Base-by-base conservation (phyloP, 2,329 filamentous ascomycete species). In the Lecanicillium sp. region DNA sequence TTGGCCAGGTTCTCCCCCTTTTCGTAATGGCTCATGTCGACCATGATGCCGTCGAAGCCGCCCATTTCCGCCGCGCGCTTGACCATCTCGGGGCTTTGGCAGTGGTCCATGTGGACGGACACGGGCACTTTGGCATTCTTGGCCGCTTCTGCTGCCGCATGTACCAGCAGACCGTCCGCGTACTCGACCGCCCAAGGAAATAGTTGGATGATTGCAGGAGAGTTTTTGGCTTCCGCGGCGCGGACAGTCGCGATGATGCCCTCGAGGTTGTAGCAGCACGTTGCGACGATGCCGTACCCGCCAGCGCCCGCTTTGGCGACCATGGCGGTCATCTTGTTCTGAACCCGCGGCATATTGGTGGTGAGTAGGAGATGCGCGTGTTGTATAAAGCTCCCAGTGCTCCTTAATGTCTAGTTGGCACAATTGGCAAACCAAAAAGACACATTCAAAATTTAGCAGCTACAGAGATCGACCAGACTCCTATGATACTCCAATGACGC, bases 1-100 rank as follows among this genome's bases (percentile, higher is more conserved):
- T 71, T 66, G 1, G 67, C 63, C 19, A 87, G 62, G 51, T 86
- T 87, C 60, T 85, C 80, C 40, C 71, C 79, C 47, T 79, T 79
- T 47, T 81, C 78, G 52, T 81, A 78, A 52, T 85, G 81, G 42
- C 69, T 77, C 81, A 87, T 87, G 58, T 87, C 83, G 0, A 86
- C 77, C 82, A 87, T 86, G 56, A 87, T 84, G 40, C 68, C 72
- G 53, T 86, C 82, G 46, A 86, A 85, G 0, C 67, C 68, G 28
- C 77, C 62, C 2, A 65, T 61, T 43, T 72, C 66, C 0, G 75
- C 75, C 0, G 77, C 77, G 0, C 60, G 61, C 5, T 69, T 68
- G 44, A 83, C 78, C 31, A 77, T 68, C 40, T 69, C 69, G 20
- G 74, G 71, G 5, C 69, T 69, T 50, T 82, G 79, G 5, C 77